These are phyloP conservation scores for Oryza meyeriana DNA, from an alignment of 176 grass and related monocot genomes.

Conservation along the genomic window DNA sequence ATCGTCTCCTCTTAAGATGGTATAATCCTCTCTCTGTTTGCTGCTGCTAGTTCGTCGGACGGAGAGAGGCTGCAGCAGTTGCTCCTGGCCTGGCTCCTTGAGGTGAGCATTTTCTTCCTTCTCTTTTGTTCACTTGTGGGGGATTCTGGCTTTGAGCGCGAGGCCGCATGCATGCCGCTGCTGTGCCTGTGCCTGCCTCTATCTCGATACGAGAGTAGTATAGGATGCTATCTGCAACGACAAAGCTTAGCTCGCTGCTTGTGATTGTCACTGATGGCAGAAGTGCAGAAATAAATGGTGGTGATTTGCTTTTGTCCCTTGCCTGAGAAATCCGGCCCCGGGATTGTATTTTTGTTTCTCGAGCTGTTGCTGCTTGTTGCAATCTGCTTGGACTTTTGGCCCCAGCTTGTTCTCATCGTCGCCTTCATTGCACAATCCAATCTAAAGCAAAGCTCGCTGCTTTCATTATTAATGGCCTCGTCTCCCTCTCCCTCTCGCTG, in stretches of 20 bases:
- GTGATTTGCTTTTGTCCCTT: conserved; percentile 29
- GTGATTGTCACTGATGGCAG: neutral
- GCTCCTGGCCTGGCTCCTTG: neutral
- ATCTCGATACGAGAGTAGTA: neutral
- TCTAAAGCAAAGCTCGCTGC: neutral
- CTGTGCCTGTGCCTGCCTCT: neutral
- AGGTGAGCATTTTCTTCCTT: conserved; percentile 32
- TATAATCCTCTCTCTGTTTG: neutral
- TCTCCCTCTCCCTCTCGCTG: neutral
- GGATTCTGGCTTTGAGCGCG: too few relatives aligned
- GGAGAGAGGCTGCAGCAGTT: neutral
- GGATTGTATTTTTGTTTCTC: conserved; percentile 25
- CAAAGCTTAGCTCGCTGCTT: neutral
- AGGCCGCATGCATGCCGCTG: too few relatives aligned
- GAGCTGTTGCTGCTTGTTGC: conserved; percentile 42
- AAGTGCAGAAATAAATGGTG: conserved; percentile 31
- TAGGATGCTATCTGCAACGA: too few relatives aligned
- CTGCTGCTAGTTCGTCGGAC: neutral
- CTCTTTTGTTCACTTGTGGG: conserved; percentile 2
- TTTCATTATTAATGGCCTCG: conserved; percentile 10
- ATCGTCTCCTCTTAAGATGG: neutral
- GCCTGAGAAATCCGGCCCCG: neutral
- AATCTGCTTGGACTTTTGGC: conserved; percentile 20
- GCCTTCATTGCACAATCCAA: neutral
- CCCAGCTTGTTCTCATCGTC: conserved; percentile 11